phyloP scores from a whole-genome alignment of 208 protist genomes.

The Plasmodiophora brassicae region DNA sequence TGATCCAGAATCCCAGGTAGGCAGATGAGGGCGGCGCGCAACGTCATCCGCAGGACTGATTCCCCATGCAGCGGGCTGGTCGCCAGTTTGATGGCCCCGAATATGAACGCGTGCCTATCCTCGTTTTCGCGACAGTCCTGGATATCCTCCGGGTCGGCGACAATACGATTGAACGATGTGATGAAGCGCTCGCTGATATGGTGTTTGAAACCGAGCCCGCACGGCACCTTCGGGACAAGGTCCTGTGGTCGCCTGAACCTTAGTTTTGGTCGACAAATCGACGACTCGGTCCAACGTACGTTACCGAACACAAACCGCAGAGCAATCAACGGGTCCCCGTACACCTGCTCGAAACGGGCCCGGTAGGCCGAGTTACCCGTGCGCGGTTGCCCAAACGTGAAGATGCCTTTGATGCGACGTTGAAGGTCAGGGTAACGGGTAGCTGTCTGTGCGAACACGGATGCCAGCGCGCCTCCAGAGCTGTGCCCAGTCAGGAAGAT shows the following conservation, averaged over 20 bases:
- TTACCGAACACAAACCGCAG: neutral
- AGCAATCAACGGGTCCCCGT: neutral
- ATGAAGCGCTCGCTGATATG: neutral
- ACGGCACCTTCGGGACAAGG: neutral
- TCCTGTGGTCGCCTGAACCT: neutral
- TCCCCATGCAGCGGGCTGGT: neutral
- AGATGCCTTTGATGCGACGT: neutral
- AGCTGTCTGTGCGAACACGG: neutral
- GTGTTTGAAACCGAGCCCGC: neutral
- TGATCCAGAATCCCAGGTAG: neutral
- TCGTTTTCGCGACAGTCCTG: neutral
- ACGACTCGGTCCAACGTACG: neutral
- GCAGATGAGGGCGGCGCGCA: neutral
- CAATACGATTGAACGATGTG: neutral
- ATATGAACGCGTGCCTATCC: neutral
- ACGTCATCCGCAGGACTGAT: neutral
- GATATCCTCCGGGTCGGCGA: neutral
- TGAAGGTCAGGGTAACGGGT: neutral
- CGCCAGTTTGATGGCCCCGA: neutral
- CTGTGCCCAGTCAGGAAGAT: slow-evolving; percentile 9
- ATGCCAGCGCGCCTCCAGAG: neutral
- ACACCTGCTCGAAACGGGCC: neutral
- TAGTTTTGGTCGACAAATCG: neutral
- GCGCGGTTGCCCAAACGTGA: neutral
- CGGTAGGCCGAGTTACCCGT: neutral